Evolutionary conservation across 257 asterid genomes (phyloP).

Genomic region (Salvia splendens): DNA sequence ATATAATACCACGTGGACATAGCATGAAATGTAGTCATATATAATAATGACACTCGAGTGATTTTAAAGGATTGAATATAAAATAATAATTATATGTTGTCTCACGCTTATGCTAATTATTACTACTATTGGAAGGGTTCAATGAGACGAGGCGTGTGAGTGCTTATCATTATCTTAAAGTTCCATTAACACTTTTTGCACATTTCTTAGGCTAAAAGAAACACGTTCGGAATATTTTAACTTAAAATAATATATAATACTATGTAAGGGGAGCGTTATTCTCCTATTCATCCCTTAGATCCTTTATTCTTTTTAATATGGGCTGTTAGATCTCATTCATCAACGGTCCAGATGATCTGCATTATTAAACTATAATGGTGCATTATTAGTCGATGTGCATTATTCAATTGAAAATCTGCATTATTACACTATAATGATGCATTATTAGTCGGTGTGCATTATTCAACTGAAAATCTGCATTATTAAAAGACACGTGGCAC

Average conservation of each 20-base stretch:
- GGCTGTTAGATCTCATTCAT: too few relatives aligned
- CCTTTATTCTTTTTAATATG: too few relatives aligned
- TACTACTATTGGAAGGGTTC: constrained; percentile 22
- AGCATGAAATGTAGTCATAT: neutral
- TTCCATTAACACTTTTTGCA: neutral
- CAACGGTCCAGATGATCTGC: too few relatives aligned
- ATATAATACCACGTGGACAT: constrained; percentile 16
- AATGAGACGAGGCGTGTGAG: constrained; percentile 30
- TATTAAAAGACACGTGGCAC: too few relatives aligned
- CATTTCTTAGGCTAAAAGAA: neutral
- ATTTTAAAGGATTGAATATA: neutral
- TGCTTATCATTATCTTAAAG: constrained; percentile 13
- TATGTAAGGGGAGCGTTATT: too few relatives aligned
- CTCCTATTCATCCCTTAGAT: too few relatives aligned
- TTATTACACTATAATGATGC: too few relatives aligned
- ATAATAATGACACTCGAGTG: neutral
- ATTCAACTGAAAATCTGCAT: too few relatives aligned
- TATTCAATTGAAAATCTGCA: too few relatives aligned
- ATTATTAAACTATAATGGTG: too few relatives aligned
- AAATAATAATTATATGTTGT: constrained; percentile 21
- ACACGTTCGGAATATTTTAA: neutral
- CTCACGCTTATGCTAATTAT: constrained; percentile 34
- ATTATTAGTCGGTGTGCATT: too few relatives aligned
- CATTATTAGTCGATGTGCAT: too few relatives aligned
- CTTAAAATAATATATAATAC: neutral